Evolutionary conservation across 805 yeast species (phyloP).

Genomic region (Torulaspora delbrueckii): DNA sequence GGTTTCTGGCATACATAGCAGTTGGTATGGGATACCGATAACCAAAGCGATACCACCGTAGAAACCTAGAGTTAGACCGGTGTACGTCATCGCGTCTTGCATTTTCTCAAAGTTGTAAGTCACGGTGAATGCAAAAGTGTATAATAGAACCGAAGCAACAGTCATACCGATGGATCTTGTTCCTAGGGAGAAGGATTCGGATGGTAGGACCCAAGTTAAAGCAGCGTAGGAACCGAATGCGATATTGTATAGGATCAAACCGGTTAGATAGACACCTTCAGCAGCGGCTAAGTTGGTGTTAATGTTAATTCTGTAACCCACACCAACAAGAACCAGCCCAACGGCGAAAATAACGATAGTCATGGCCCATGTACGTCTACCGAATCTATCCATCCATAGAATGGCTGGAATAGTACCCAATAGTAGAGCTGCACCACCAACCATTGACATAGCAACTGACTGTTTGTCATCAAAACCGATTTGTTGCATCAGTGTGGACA

Average conservation of each 20-base stretch:
- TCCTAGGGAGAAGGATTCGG: slow-evolving; percentile 56
- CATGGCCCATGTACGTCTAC: slow-evolving; percentile 56
- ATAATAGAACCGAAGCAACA: slow-evolving; percentile 49
- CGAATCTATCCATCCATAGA: slow-evolving; percentile 51
- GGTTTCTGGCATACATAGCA: slow-evolving; percentile 64
- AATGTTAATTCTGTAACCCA: slow-evolving; percentile 42
- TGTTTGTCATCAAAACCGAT: slow-evolving; percentile 51
- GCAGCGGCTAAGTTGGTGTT: slow-evolving; percentile 40
- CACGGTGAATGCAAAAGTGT: slow-evolving; percentile 40
- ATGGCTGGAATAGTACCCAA: slow-evolving; percentile 65
- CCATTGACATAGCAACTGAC: slow-evolving; percentile 62
- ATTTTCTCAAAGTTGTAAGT: slow-evolving; percentile 58
- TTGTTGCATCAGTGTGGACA: slow-evolving; percentile 51
- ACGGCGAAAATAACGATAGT: slow-evolving; percentile 54
- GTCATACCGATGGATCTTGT: slow-evolving; percentile 65
- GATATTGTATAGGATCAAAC: slow-evolving; percentile 58
- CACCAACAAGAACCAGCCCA: slow-evolving; percentile 57
- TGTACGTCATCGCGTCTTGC: slow-evolving; percentile 53
- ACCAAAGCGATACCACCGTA: slow-evolving; percentile 49
- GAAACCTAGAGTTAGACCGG: slow-evolving; percentile 61
- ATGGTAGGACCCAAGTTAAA: slow-evolving; percentile 64
- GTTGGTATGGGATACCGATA: slow-evolving; percentile 50
- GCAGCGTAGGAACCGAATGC: slow-evolving; percentile 65
- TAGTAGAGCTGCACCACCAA: slow-evolving; percentile 60
- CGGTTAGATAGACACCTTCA: slow-evolving; percentile 57